Evolutionary conservation across 768 basidiomycete genomes (phyloP).

Genomic region (Hericium alpestre): DNA sequence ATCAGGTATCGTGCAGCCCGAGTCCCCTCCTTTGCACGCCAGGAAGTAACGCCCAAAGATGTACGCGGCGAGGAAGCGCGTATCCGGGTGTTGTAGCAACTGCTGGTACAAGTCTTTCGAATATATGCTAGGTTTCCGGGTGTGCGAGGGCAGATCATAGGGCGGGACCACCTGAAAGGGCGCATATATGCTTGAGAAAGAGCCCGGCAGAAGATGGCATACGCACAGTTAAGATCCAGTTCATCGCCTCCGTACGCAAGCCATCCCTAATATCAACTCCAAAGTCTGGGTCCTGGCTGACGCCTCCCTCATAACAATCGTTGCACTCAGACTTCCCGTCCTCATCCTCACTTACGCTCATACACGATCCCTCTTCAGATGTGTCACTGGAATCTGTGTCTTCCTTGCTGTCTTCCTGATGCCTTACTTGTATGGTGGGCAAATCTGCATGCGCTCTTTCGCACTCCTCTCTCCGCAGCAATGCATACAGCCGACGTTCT

Average conservation of each 20-base stretch:
- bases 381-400: background rate
- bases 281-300: background rate
- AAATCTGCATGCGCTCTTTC: background rate
- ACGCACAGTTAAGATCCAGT: constrained; percentile 11
- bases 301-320: background rate
- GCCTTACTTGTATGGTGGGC: too few relatives aligned
- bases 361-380: background rate
- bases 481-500: background rate
- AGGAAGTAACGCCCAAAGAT: constrained; percentile 9
- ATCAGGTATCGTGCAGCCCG: background rate
- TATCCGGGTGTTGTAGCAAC: constrained; percentile 6
- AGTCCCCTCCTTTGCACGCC: background rate
- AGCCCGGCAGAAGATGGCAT: background rate
- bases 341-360: background rate
- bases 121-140: background rate
- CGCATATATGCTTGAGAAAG: background rate
- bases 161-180: constrained; percentile 8
- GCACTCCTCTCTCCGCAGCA: background rate
- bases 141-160: background rate
- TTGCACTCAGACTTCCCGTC: background rate
- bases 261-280: background rate
- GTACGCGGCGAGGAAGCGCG: constrained; percentile 10
- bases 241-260: constrained; percentile 2
- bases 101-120: constrained; percentile 8
- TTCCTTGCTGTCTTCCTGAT: too few relatives aligned